Conservation (phyloP, 441 rosid species). For the Sinapis alba region DNA sequence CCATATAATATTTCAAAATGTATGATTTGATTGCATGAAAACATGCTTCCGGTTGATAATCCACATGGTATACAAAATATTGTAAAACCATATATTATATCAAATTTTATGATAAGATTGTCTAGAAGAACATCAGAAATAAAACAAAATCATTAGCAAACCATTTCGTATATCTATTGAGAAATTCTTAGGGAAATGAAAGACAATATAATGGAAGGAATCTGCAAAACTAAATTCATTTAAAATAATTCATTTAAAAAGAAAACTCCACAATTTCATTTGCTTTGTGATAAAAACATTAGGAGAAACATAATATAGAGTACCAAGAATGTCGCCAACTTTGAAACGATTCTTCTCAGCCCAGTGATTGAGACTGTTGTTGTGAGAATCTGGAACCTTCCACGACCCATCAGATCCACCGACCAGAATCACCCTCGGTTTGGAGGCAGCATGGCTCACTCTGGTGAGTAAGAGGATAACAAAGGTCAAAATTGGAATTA, state of each 20-base stretch:
- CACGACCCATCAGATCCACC: constrained; percentile 49
- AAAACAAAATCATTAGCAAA: neutral
- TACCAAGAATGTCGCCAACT: constrained; percentile 53
- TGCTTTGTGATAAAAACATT: no score
- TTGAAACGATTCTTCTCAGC: constrained; percentile 47
- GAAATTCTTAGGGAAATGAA: no score
- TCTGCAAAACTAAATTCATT: neutral
- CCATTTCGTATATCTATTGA: no score
- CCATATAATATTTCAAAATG: neutral
- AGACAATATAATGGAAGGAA: neutral
- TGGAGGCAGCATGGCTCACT: constrained; percentile 28
- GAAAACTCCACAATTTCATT: no score
- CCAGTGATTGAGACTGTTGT: constrained; percentile 47
- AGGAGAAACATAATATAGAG: neutral
- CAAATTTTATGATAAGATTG: neutral
- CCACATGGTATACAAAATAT: no score
- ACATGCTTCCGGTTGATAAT: neutral
- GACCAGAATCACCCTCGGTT: constrained; percentile 40
- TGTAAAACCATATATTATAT: neutral
- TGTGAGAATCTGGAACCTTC: constrained; percentile 44
- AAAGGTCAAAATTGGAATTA: constrained; percentile 32
- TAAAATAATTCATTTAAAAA: no score
- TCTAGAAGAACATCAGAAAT: neutral
- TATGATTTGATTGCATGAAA: neutral
- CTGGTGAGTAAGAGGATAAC: constrained; percentile 29